phyloP scores from a whole-genome alignment of 805 yeast genomes.

The Metschnikowia dekortorum region DNA sequence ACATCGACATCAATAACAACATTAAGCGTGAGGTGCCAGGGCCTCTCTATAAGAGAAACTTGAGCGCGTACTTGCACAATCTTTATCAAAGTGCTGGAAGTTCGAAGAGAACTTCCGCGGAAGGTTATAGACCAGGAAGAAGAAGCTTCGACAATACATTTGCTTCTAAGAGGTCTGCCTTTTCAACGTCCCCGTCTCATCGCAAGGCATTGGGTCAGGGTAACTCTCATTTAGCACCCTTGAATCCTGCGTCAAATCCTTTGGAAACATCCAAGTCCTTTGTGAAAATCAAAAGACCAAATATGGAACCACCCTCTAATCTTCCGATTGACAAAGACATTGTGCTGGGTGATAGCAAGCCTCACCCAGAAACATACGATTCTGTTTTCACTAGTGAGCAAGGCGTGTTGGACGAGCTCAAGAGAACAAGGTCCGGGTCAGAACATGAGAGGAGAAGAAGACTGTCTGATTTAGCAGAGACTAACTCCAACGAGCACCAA shows the following conservation, averaged over 20 bases:
- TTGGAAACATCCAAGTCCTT: constrained; percentile 58
- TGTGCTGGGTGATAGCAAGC: constrained; percentile 9
- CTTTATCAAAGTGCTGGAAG: constrained; percentile 39
- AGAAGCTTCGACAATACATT: background rate
- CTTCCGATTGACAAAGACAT: constrained; percentile 15
- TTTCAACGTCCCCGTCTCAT: constrained; percentile 13
- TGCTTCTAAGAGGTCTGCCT: constrained; percentile 6
- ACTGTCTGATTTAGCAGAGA: constrained; percentile 13
- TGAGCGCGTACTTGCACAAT: constrained; percentile 64
- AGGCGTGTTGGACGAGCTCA: constrained; percentile 33
- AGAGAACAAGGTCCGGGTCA: background rate
- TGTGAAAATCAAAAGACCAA: constrained; percentile 64
- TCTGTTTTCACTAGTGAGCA: constrained; percentile 45
- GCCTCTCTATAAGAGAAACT: constrained; percentile 64
- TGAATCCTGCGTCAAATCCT: constrained; percentile 67
- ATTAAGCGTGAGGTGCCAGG: constrained; percentile 77
- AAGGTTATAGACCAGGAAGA: constrained; percentile 13
- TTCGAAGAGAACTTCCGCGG: constrained; percentile 43
- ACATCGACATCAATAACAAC: constrained; percentile 82
- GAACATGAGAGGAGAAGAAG: constrained; percentile 8
- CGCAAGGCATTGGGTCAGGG: constrained; percentile 7
- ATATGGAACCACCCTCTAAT: constrained; percentile 3
- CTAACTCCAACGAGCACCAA: background rate
- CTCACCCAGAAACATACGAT: constrained; percentile 20
- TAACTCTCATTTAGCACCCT: constrained; percentile 16